Evolutionary conservation across 2,329 filamentous ascomycete genomes (phyloP).

Genomic region (Paraphaeosphaeria minitans): DNA sequence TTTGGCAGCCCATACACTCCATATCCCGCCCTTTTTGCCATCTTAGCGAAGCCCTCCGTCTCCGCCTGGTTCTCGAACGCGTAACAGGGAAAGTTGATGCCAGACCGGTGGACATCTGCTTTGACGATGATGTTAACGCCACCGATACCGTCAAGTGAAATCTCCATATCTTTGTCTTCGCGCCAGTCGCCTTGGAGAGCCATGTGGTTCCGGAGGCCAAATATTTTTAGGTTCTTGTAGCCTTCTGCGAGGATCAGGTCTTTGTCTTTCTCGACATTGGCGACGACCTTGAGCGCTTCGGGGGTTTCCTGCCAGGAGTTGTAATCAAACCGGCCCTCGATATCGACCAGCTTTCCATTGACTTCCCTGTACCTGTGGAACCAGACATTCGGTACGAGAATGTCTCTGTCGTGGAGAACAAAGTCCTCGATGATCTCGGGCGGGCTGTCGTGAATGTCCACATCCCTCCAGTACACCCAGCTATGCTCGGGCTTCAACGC

Average conservation of each 20-base stretch:
- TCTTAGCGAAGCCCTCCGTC: slow-evolving; percentile 97
- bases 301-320: slow-evolving; percentile 98
- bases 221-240: slow-evolving; percentile 85
- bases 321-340: slow-evolving; percentile 98
- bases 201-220: slow-evolving; percentile 82
- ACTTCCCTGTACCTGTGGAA: slow-evolving; percentile 86
- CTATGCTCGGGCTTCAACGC: slow-evolving; percentile 92
- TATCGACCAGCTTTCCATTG: slow-evolving; percentile 67
- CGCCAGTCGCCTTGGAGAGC: slow-evolving; percentile 90
- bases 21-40: slow-evolving; percentile 96
- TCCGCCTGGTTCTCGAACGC: slow-evolving; percentile 98
- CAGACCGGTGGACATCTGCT: slow-evolving; percentile 93
- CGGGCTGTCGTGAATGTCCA: slow-evolving; percentile 92
- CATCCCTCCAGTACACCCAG: slow-evolving; percentile 99
- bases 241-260: slow-evolving; percentile 89
- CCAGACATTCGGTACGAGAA: slow-evolving; percentile 96
- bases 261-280: slow-evolving; percentile 77
- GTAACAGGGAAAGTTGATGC: slow-evolving; percentile 97
- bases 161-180: slow-evolving; percentile 87
- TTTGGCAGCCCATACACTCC: slow-evolving; percentile 91
- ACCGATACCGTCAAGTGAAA: slow-evolving; percentile 92
- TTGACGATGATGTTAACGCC: slow-evolving; percentile 98
- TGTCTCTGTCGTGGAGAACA: slow-evolving; percentile 88
- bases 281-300: slow-evolving; percentile 76
- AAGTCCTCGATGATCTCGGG: slow-evolving; percentile 91